Evolutionary conservation across 139 green algal genomes (phyloP).

Genomic region (Bryopsis sp.): DNA sequence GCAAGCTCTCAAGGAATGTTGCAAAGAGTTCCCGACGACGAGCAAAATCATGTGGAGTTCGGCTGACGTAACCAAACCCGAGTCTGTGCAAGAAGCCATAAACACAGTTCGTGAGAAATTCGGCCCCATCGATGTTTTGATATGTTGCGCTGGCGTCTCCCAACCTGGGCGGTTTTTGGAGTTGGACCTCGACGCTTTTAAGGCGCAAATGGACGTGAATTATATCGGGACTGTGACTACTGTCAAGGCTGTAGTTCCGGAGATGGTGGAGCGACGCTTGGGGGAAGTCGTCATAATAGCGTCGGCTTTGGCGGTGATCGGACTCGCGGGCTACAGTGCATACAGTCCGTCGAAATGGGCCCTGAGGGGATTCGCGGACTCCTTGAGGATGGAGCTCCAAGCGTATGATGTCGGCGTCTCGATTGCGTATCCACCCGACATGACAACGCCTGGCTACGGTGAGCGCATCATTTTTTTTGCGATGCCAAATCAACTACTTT

Average conservation of each 20-base stretch:
- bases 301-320: conserved; percentile 41
- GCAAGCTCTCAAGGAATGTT: not conserved
- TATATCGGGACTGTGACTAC: conserved; percentile 62
- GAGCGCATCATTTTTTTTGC: too few relatives aligned
- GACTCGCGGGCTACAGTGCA: conserved; percentile 38
- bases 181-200: conserved; percentile 32
- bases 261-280: conserved; percentile 51
- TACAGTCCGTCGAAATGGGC: conserved; percentile 79
- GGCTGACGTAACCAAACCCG: conserved; percentile 9
- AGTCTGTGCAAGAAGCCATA: conserved; percentile 22
- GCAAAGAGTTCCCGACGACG: not conserved
- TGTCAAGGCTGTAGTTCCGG: conserved; percentile 42
- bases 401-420: conserved; percentile 53
- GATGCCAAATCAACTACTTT: too few relatives aligned
- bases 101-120: conserved; percentile 15
- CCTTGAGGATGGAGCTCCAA: conserved; percentile 60
- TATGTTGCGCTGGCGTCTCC: conserved; percentile 56
- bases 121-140: conserved; percentile 54
- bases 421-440: conserved; percentile 74
- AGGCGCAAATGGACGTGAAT: conserved; percentile 63
- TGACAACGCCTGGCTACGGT: conserved; percentile 54
- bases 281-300: conserved; percentile 58
- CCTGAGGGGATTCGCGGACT: conserved; percentile 69
- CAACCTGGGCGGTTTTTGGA: conserved; percentile 46
- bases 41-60: not conserved